phyloP scores from a whole-genome alignment of 1,284 basidiomycete species.

The Ganoderma meredithae region DNA sequence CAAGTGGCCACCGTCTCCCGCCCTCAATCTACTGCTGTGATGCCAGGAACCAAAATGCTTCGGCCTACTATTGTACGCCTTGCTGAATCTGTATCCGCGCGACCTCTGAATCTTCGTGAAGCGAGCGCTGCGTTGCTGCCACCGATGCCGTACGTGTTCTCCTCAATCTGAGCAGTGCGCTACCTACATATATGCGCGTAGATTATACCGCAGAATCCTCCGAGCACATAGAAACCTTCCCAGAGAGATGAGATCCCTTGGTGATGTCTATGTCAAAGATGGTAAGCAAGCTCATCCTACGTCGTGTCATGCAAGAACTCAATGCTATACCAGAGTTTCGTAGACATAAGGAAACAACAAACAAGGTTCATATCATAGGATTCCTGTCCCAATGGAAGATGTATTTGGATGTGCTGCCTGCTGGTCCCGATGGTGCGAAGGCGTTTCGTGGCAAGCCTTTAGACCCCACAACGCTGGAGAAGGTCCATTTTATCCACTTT shows the following conservation, averaged over 20 bases:
- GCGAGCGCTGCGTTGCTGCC: slow-evolving; percentile 80
- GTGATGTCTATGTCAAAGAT: slow-evolving; percentile 89
- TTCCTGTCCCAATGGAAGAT: slow-evolving; percentile 94
- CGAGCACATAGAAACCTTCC: slow-evolving; percentile 82
- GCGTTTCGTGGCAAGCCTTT: slow-evolving; percentile 74
- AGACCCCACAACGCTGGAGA: slow-evolving; percentile 81
- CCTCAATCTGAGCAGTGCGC: neutral
- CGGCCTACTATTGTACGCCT: slow-evolving; percentile 57
- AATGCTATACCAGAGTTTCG: slow-evolving; percentile 74
- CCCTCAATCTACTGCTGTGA: neutral
- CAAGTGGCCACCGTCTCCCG: neutral
- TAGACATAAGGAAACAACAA: slow-evolving; percentile 78
- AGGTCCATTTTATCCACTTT: slow-evolving; percentile 53
- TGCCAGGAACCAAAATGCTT: slow-evolving; percentile 44
- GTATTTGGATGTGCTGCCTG: slow-evolving; percentile 81
- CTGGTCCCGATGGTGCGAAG: slow-evolving; percentile 46
- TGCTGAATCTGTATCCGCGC: slow-evolving; percentile 69
- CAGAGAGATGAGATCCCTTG: slow-evolving; percentile 83
- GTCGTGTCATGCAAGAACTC: slow-evolving; percentile 1
- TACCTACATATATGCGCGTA: slow-evolving; percentile 40
- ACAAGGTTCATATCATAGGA: slow-evolving; percentile 90
- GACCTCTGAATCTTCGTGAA: slow-evolving; percentile 69
- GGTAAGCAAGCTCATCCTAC: slow-evolving; percentile 50
- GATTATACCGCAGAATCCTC: slow-evolving; percentile 83
- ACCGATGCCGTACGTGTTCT: slow-evolving; percentile 73